Conservation (phyloP, 306 rosid species). For the Parietaria judaica region DNA sequence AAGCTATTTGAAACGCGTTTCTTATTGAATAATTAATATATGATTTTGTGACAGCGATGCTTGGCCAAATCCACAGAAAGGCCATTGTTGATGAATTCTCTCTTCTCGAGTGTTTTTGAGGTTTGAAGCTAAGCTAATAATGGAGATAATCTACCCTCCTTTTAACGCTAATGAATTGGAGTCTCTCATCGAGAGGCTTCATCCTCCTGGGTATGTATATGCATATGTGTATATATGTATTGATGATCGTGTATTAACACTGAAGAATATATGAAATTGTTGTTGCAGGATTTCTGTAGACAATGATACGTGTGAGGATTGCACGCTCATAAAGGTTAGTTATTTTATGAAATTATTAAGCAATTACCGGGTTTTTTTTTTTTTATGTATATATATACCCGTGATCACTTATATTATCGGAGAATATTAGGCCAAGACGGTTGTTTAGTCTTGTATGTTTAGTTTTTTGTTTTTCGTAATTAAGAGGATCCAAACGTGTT, state of each 20-base stretch:
- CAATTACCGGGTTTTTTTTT: no score
- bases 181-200: conserved; percentile 67
- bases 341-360: no score
- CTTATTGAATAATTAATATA: neutral
- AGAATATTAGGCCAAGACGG: no score
- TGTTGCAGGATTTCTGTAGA: conserved; percentile 73
- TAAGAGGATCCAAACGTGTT: no score
- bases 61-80: neutral
- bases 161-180: conserved; percentile 60
- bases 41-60: conserved; percentile 9
- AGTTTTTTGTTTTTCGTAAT: no score
- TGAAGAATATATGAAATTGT: conserved; percentile 1
- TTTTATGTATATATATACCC: neutral
- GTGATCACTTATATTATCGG: no score
- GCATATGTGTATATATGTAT: no score
- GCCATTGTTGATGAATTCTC: neutral
- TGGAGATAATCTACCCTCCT: conserved; percentile 49
- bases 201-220: conserved; percentile 67
- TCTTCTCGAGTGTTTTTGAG: neutral
- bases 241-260: neutral
- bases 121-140: neutral
- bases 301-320: conserved; percentile 58
- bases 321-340: conserved; percentile 78
- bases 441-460: no score
- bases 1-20: conserved; percentile 14